A percentile compares a stretch with the other conserved stretches of the same genome.
These are phyloP conservation scores for Acacia concinna DNA, from an alignment of 331 rosid genomes.

Conservation along the genomic window DNA sequence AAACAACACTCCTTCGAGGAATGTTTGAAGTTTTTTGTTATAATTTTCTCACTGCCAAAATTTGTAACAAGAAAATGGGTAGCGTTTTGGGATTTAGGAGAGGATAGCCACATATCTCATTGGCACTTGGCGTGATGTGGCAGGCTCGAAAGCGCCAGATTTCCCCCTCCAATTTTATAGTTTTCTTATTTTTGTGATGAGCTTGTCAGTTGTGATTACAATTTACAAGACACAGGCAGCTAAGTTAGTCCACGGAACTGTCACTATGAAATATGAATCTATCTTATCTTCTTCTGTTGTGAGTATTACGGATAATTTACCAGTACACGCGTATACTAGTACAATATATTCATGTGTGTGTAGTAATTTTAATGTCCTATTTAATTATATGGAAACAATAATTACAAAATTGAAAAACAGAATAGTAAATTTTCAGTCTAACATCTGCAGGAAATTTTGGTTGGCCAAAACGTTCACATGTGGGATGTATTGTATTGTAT, in stretches of 20 bases:
- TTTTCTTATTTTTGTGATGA: not conserved
- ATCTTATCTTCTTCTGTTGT: too few species aligned
- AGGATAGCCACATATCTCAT: slow-evolving; percentile 11
- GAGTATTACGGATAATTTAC: too few species aligned
- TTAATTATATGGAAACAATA: too few species aligned
- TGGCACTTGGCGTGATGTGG: not conserved
- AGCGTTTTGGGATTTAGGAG: not conserved
- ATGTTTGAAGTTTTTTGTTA: not conserved
- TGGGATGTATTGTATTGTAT: too few species aligned
- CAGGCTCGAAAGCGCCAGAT: not conserved
- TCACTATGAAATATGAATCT: not conserved
- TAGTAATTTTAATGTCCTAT: too few species aligned
- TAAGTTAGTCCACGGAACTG: not conserved
- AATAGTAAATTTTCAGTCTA: too few species aligned
- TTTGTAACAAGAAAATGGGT: not conserved
- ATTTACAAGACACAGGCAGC: too few species aligned
- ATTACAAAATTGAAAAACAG: too few species aligned
- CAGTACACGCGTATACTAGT: too few species aligned
- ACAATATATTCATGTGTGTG: too few species aligned
- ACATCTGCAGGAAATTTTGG: too few species aligned
- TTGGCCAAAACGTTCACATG: too few species aligned
- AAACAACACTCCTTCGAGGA: not conserved
- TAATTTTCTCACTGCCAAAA: not conserved
- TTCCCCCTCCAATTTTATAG: not conserved
- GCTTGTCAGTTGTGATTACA: not conserved